Conservation (phyloP, 176 grass and related monocot genomes). For the Paspalum vaginatum region DNA sequence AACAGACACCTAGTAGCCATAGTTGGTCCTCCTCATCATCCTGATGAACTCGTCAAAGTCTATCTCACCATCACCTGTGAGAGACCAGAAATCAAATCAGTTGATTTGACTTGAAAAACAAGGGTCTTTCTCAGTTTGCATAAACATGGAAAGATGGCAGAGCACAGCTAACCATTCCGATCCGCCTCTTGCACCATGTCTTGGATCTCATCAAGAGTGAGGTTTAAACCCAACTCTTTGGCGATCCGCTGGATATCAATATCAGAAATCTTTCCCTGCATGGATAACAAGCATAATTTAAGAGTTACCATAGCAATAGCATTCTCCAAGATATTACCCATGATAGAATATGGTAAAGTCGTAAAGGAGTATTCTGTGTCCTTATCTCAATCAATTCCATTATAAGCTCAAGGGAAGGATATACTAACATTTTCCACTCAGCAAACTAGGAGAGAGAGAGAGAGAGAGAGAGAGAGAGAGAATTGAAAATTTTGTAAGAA, state of each 20-base stretch:
- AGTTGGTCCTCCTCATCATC: constrained; percentile 82
- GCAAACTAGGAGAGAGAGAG: neutral
- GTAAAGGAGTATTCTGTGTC: neutral
- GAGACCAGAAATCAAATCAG: neutral
- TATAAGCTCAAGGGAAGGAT: neutral
- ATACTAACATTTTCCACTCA: neutral
- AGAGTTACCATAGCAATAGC: constrained; percentile 13
- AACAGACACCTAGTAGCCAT: constrained; percentile 48
- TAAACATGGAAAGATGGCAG: neutral
- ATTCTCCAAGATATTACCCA: neutral
- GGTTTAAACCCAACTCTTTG: constrained; percentile 78
- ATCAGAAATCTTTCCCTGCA: constrained; percentile 88
- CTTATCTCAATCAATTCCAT: neutral
- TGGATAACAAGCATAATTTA: neutral
- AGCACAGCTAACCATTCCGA: constrained; percentile 53
- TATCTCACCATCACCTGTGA: constrained; percentile 80
- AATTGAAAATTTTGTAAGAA: neutral
- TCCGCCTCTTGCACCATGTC: constrained; percentile 92
- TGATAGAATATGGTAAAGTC: neutral
- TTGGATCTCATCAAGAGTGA: constrained; percentile 79
- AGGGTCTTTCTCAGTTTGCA: neutral
- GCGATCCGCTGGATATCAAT: constrained; percentile 81
- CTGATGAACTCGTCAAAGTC: constrained; percentile 72
- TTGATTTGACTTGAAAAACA: neutral
- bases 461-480: too few relatives aligned